Evolutionary conservation across 371 early-diverging fungal species (phyloP).

Genomic region (Mucor irregularis): DNA sequence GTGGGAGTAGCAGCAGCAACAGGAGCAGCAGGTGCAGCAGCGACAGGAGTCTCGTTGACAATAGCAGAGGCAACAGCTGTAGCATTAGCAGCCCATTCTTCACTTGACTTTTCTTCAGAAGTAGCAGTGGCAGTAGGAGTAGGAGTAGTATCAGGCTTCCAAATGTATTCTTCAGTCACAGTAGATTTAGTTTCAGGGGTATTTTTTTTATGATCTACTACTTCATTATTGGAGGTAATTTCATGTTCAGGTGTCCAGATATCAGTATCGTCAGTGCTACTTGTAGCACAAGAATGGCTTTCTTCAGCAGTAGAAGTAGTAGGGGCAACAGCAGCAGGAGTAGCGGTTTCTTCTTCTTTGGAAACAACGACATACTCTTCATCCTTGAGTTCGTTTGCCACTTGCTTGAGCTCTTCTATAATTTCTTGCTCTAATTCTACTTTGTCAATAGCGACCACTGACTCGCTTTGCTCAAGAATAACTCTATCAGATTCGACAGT

Average conservation of each 20-base stretch:
- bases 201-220: too few relatives aligned
- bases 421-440: neutral
- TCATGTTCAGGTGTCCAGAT: conserved; percentile 23
- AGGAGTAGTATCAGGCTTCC: neutral
- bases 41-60: neutral
- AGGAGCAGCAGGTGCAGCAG: neutral
- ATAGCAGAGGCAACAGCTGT: neutral
- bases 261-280: conserved; percentile 17
- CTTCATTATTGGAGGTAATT: neutral
- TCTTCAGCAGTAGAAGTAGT: too few relatives aligned
- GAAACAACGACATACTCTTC: neutral
- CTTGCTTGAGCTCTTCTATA: neutral
- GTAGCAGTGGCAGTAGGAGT: neutral
- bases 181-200: neutral
- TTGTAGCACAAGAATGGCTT: conserved; percentile 2
- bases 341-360: neutral
- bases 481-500: neutral
- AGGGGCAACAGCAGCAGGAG: too few relatives aligned
- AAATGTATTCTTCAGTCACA: neutral
- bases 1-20: neutral
- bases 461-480: neutral
- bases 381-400: neutral
- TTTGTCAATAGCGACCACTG: neutral
- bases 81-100: neutral
- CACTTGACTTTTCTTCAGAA: neutral